Base-by-base conservation (phyloP, 2,329 filamentous ascomycete genomes). In the Arthrobotrys musiformis region DNA sequence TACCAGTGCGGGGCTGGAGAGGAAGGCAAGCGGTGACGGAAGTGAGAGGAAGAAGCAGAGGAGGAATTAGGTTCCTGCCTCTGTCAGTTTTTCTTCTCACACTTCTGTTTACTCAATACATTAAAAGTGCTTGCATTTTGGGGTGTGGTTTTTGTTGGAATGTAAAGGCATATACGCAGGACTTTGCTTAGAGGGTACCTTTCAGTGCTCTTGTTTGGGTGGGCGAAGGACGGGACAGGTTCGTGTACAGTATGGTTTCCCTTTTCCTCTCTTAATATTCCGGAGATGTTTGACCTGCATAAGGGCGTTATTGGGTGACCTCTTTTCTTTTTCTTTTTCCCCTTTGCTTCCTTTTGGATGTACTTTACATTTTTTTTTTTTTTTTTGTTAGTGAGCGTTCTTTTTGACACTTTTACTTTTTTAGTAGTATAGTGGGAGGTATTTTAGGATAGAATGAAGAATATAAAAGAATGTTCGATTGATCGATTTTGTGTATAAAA, bases 41-140 rank as follows among this genome's bases (percentile, higher is more conserved):
- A 66, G 72, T 40, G 72, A 76, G 44, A 70, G 72, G 50, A 76
- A 76, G 54, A 76, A 76, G 33, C 72, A 76, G 40, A 37, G 72
- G 28, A 70, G 72, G 37, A 69, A 63, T 33, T 75, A 64, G 44
- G 1, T 33, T 11, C 26, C 15, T n/a, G n/a, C 15, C 44, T 13
- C 30, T 15, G 9, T 11, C 2, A 13, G 8, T 7, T 26, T 17
- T 54, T n/a, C n/a, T 19, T 46, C 35, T 11, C 15, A 22, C 22
- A 5, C 54, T 40, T 40, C 19, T 17, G 33, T 28, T 40, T 26
- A 26, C n/a, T 11, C 11, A n/a, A 24, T 40, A 5, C 33, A 26
- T 24, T 15, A 24, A n/a, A n/a, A 40, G 11, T 7, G 17, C 9
- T 40, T 35, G 52, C 28, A 35, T 37, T 56, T 56, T 9, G 17